Conservation (phyloP, 345 rosid species). For the Lagerstroemia speciosa region DNA sequence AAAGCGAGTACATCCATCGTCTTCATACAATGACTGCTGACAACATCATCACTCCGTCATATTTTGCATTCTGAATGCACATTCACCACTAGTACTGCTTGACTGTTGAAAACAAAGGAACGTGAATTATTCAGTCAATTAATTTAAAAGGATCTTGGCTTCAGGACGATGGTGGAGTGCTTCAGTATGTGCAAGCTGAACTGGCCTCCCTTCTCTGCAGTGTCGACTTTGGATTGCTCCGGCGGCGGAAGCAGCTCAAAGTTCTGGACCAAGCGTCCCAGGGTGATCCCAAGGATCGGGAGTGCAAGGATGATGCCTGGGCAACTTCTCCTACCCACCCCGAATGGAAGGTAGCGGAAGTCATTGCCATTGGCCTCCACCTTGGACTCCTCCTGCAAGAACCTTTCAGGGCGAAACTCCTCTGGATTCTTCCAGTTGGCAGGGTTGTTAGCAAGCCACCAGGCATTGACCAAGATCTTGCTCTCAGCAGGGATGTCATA, state of each 20-base stretch:
- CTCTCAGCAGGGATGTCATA: conserved; percentile 93
- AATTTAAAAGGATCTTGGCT: conserved; percentile 49
- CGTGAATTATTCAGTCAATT: conserved; percentile 3
- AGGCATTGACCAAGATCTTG: conserved; percentile 87
- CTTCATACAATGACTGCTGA: neutral
- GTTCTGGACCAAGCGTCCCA: conserved; percentile 90
- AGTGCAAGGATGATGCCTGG: conserved; percentile 93
- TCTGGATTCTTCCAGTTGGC: conserved; percentile 75
- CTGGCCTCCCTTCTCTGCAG: conserved; percentile 87
- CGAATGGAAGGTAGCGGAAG: conserved; percentile 90
- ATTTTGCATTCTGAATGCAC: neutral
- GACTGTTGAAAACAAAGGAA: too few relatives aligned
- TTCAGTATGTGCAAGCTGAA: conserved; percentile 91
- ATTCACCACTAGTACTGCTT: conserved; percentile 5
- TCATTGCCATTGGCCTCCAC: conserved; percentile 96
- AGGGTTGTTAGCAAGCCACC: conserved; percentile 99
- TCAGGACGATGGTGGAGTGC: conserved; percentile 84
- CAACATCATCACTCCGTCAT: neutral
- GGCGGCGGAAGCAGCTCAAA: conserved; percentile 94
- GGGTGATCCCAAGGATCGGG: conserved; percentile 82
- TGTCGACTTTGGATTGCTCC: conserved; percentile 72
- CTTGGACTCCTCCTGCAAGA: conserved; percentile 82
- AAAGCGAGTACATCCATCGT: neutral
- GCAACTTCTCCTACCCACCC: conserved; percentile 95
- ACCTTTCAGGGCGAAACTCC: conserved; percentile 95